Evolutionary conservation across 2,329 filamentous ascomycete genomes (phyloP), one percentile per base, ranked within the genome.

Genomic region (Leptographium wingfieldii): DNA sequence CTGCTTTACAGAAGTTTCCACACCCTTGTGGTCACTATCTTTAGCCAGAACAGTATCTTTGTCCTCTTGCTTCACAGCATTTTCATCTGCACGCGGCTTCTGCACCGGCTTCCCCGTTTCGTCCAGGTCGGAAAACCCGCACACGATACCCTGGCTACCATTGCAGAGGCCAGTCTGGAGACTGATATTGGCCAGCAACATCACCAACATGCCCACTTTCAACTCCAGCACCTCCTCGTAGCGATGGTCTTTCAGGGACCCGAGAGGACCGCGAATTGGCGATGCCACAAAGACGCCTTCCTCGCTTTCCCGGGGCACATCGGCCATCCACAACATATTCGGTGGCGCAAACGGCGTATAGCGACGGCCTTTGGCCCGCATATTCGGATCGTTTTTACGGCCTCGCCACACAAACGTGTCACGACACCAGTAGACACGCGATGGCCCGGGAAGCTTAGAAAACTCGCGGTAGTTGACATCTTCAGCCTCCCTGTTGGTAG

Each of bases 121-220:
- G 5, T 72, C 66, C 61, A 68, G 66, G 0, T 65, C 57, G 61
- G 77, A 72, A 60, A 79, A 78, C 1, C 72, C 74, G 60, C 71
- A 69, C 57, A 79, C 70, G 48, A 73, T 67, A 2, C 76, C 76
- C 65, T 76, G 76, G 62, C 72, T 74, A 27, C 77, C 77, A 63
- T 79, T 79, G 64, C 75, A 76, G 4, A 79, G 71, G 3, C 73
- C 72, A 1, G 54, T 46, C 0, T 59, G 38, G 10, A 77, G 67
- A 60, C 74, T 73, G 10, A 82, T 67, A 60, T 83, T 82, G n/a
- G 72, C 70, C 2, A 80, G 74, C 1, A 82, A 70, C 3, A 82
- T 73, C 6, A 82, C 78, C 3, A 75, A 72, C 75, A 80, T 80
- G 25, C 74, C 75, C 46, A 16, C 22, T 35, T 81, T 82, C 16